Conservation (phyloP, 2,329 filamentous ascomycete genomes). For the Fusarium pilosicola region DNA sequence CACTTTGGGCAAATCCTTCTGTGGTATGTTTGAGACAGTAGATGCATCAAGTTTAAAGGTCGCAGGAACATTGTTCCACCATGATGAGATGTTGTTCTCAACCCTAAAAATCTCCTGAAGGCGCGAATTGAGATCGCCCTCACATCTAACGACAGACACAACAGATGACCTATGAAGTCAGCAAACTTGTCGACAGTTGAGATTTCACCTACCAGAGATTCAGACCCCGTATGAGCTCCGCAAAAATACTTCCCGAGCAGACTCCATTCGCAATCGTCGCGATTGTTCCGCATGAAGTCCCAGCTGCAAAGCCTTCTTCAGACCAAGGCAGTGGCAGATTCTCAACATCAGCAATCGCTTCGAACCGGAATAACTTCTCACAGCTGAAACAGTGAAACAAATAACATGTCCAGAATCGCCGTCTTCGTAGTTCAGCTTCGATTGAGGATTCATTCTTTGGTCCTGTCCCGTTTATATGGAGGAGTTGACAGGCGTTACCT, state of each 20-base stretch:
- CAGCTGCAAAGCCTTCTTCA: not conserved
- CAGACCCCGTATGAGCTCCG: not conserved
- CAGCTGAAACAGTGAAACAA: conserved; percentile 1
- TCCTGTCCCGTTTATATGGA: conserved; percentile 16
- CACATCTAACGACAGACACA: not conserved
- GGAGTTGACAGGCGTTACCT: conserved; percentile 32
- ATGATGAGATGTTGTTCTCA: not conserved
- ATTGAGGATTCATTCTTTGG: not conserved
- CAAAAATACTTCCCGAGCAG: not conserved
- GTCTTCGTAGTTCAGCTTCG: not conserved
- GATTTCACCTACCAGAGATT: not conserved
- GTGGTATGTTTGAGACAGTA: fast-evolving
- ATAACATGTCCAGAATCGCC: not conserved
- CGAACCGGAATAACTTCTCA: not conserved
- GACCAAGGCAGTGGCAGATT: not conserved
- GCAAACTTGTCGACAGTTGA: fast-evolving
- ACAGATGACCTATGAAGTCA: not conserved
- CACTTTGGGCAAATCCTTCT: fast-evolving
- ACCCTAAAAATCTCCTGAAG: not conserved
- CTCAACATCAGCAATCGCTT: not conserved
- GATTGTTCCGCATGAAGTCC: fast-evolving
- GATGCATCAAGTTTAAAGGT: not conserved
- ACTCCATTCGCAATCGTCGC: not conserved
- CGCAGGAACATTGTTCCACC: not conserved
- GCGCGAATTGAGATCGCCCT: fast-evolving